A percentile compares a stretch with the other conserved stretches of the same genome.
Evolutionary conservation across 2,329 filamentous ascomycete genomes (phyloP).

Genomic region (Pseudonectria foliicola): DNA sequence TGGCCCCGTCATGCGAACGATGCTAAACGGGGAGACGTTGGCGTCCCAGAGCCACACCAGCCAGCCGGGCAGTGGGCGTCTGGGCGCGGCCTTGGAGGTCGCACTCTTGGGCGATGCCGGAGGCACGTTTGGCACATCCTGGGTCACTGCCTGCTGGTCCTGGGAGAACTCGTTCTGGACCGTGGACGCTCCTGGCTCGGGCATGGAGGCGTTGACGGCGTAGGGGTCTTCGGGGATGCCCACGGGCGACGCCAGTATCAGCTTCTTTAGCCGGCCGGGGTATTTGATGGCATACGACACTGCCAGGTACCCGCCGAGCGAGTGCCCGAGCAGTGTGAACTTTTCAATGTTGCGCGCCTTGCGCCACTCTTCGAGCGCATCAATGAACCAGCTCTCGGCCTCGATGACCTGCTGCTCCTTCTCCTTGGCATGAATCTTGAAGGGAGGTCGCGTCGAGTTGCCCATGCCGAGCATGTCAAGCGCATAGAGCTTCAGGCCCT

Average conservation of each 20-base stretch:
- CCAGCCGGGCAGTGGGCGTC: slow-evolving; percentile 70
- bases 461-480: slow-evolving; percentile 96
- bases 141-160: slow-evolving; percentile 52
- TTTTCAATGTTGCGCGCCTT: slow-evolving; percentile 80
- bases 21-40: slow-evolving; percentile 89
- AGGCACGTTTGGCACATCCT: slow-evolving; percentile 9
- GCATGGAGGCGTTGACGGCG: slow-evolving; percentile 72
- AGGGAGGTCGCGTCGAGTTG: slow-evolving; percentile 73
- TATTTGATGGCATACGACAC: slow-evolving; percentile 96
- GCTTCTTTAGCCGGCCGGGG: slow-evolving; percentile 86
- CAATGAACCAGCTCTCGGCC: slow-evolving; percentile 92
- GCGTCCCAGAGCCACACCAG: slow-evolving; percentile 92
- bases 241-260: slow-evolving; percentile 90
- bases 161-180: slow-evolving; percentile 73
- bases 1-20: slow-evolving; percentile 82
- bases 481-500: slow-evolving; percentile 84
- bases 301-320: slow-evolving; percentile 88
- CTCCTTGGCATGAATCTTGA: slow-evolving; percentile 78
- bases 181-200: slow-evolving; percentile 66
- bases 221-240: slow-evolving; percentile 93
- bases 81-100: slow-evolving; percentile 25
- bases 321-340: slow-evolving; percentile 91
- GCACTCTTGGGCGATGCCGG: slow-evolving; percentile 35
- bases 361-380: slow-evolving; percentile 94
- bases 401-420: slow-evolving; percentile 74